Evolutionary conservation across 148 eudicot species (phyloP), one percentile per base, ranked within the genome.

Genomic region (Persicaria maculosa): DNA sequence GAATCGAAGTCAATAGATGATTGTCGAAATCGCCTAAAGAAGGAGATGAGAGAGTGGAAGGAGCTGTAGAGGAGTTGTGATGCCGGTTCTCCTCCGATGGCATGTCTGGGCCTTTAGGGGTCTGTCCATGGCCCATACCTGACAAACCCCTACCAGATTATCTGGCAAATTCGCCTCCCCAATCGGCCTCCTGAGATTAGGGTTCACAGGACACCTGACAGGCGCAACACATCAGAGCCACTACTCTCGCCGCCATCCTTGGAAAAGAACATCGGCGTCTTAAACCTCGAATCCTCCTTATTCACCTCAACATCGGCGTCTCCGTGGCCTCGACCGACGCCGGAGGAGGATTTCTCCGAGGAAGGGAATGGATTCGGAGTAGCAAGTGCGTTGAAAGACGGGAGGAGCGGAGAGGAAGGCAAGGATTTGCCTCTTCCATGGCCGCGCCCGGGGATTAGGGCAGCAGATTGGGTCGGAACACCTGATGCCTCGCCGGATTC

Each of bases 111-210:
- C 76, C 77, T n/a, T 52, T 52, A 2, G 31, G 72, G 43, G 85
- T 77, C 55, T 71, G 68, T 6, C 97, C 98, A 16, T 95, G 84
- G 19, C 98, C 98, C 6, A 81, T 72, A 4, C 93, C 90, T 1
- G 85, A 52, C 46, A 58, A 45, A 74, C 84, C 9, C 77, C 80
- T 25, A 80, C 2, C 14, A 87, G 25, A 64, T 75, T 72, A 1
- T 78, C 50, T 44, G 85, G 87, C 45, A 79, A 82, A 47, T 76
- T 67, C 47, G 54, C 57, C 54, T 74, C 81, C 22, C 84, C 83
- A 68, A 75, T 55, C 22, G 77, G 52, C 50, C 17, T 72, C 36
- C 79, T 64, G 50, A 77, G 50, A 68, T 74, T 50, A 44, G 73
- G 78, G 19, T 57, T 67, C n/a, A 78, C 54, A 5, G 76, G 43